Evolutionary conservation across 352 stramenopile genomes (phyloP).

Genomic region (Phytophthora pini): DNA sequence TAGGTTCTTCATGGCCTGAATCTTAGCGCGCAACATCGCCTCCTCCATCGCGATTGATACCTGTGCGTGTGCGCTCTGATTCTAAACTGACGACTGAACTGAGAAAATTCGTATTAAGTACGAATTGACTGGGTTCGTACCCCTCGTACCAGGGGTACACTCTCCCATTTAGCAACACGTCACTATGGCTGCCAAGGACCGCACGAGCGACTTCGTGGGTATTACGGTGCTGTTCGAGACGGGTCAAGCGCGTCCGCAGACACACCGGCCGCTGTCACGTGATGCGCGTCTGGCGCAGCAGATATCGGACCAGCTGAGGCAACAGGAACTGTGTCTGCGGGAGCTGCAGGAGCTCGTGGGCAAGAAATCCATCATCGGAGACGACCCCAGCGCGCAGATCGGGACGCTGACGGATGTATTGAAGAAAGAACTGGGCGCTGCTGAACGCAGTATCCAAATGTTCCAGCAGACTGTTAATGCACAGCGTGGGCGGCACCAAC

Average conservation of each 20-base stretch:
- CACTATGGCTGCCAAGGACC: slow-evolving; percentile 51
- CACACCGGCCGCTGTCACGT: slow-evolving; percentile 71
- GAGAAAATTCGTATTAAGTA: slow-evolving; percentile 13
- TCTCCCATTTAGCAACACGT: background rate
- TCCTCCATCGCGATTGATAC: slow-evolving; percentile 59
- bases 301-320: slow-evolving; percentile 79
- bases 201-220: slow-evolving; percentile 85
- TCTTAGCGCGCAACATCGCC: slow-evolving; percentile 77
- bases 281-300: slow-evolving; percentile 79
- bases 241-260: slow-evolving; percentile 47
- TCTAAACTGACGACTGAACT: slow-evolving; percentile 24
- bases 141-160: background rate
- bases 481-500: slow-evolving; percentile 58
- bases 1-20: slow-evolving; percentile 85
- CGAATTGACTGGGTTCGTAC: background rate
- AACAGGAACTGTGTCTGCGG: slow-evolving; percentile 82
- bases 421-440: slow-evolving; percentile 72
- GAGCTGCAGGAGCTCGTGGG: slow-evolving; percentile 76
- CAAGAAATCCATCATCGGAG: slow-evolving; percentile 81
- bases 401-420: slow-evolving; percentile 79
- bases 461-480: slow-evolving; percentile 67
- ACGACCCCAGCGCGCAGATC: slow-evolving; percentile 80
- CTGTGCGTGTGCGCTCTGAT: background rate
- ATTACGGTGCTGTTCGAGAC: slow-evolving; percentile 88
- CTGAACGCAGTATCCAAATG: slow-evolving; percentile 70